Conservation (phyloP, 2,329 filamentous ascomycete species). For the Trichoderma arundinaceum region DNA sequence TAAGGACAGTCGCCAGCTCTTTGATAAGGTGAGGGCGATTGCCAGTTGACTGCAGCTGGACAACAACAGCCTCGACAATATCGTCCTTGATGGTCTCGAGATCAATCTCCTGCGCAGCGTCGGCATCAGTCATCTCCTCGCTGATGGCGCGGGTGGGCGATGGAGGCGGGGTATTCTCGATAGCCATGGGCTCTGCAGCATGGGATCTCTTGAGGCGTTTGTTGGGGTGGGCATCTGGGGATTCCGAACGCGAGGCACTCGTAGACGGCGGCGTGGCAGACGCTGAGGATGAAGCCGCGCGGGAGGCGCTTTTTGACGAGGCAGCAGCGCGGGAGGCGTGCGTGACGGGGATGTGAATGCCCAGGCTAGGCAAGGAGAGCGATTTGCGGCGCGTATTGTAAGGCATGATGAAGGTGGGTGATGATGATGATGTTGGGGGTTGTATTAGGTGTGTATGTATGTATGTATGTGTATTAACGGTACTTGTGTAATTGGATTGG, state of each 20-base stretch:
- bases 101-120: slow-evolving; percentile 53
- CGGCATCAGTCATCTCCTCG: slow-evolving; percentile 40
- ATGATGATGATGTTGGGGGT: slow-evolving; percentile 5
- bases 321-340: slow-evolving; percentile 61
- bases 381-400: slow-evolving; percentile 98
- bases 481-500: slow-evolving; percentile 24
- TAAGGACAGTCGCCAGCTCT: slow-evolving; percentile 82
- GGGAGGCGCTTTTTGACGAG: slow-evolving; percentile 50
- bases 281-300: slow-evolving; percentile 40
- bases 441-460: slow-evolving; percentile 6
- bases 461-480: slow-evolving; percentile 6
- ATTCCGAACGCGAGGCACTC: slow-evolving; percentile 41
- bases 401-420: slow-evolving; percentile 63
- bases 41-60: slow-evolving; percentile 84
- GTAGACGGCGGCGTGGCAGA: slow-evolving; percentile 43
- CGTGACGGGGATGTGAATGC: slow-evolving; percentile 81
- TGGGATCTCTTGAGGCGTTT: slow-evolving; percentile 85
- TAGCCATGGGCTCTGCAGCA: slow-evolving; percentile 72
- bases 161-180: slow-evolving; percentile 72
- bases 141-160: slow-evolving; percentile 45
- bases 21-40: slow-evolving; percentile 95
- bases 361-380: slow-evolving; percentile 87
- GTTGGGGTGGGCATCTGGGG: slow-evolving; percentile 49
- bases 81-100: slow-evolving; percentile 89
- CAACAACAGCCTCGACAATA: slow-evolving; percentile 88